A percentile compares a stretch with the other conserved stretches of the same genome.
Evolutionary conservation across 2,329 filamentous ascomycete species (phyloP).

Genomic region (Aspergillus eucalypticola): DNA sequence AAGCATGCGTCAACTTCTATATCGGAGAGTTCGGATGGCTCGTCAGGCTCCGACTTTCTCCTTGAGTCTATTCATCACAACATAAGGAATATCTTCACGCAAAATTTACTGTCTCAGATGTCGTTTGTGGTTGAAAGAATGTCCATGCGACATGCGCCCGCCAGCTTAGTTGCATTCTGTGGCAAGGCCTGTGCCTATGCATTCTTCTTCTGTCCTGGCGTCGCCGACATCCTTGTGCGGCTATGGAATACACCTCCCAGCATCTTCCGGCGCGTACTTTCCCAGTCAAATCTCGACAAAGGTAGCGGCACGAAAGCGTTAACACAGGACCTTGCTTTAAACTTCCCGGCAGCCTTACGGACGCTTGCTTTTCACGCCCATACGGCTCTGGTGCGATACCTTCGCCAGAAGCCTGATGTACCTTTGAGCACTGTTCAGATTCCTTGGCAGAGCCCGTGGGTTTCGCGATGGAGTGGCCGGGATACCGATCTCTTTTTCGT

Average conservation of each 20-base stretch:
- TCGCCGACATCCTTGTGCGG: constrained; percentile 78
- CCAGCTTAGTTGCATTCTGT: constrained; percentile 77
- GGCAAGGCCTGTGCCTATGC: constrained; percentile 90
- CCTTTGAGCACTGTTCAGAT: constrained; percentile 71
- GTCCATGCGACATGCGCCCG: constrained; percentile 71
- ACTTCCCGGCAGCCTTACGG: constrained; percentile 69
- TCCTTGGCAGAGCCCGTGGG: constrained; percentile 84
- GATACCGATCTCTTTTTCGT: constrained; percentile 91
- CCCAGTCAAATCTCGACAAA: constrained; percentile 66
- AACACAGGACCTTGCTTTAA: constrained; percentile 65
- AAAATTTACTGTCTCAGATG: constrained; percentile 82
- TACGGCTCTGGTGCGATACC: constrained; percentile 56
- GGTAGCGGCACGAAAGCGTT: constrained; percentile 49
- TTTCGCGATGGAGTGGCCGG: constrained; percentile 78
- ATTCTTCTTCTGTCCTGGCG: constrained; percentile 86
- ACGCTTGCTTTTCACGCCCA: constrained; percentile 65
- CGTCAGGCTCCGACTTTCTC: constrained; percentile 64
- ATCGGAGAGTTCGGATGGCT: constrained; percentile 58
- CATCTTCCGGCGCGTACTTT: constrained; percentile 68
- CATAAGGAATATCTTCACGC: constrained; percentile 79
- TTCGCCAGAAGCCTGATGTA: constrained; percentile 66
- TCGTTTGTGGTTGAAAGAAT: constrained; percentile 85
- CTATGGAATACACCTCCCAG: constrained; percentile 74
- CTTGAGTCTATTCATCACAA: constrained; percentile 82
- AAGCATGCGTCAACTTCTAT: constrained; percentile 47